Evolutionary conservation across 768 basidiomycete species (phyloP), one percentile per base, ranked within the genome.

Genomic region (Termitomyces sp.): DNA sequence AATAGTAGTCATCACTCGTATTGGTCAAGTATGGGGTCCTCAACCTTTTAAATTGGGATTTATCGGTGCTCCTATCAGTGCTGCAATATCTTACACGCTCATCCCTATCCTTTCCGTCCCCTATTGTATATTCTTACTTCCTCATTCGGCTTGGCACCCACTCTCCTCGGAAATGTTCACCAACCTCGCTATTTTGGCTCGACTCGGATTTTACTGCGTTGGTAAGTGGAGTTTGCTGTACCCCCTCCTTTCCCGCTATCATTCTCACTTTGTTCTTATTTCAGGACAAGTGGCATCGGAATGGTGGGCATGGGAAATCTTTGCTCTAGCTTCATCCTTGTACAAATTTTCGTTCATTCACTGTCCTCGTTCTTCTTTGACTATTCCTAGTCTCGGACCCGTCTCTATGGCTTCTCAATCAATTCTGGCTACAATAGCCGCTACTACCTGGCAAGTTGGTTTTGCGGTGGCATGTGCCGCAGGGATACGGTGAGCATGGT

Each of bases 51-150:
- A 28, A 18, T 74, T 97, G 1, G 94, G 94, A 1, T 98, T 92
- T 73, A 83, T 90, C 48, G 96, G 96, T 18, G 94, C 94, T 2
- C 95, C 95, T 0, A 76, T 98, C 12, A 87, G 94, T 0, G 92
- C 93, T 1, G 84, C 88, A 0, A 78, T 94, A 53, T 90, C 89
- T n/a, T 90, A 92, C 74, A 94, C 92, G 68, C 75, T 95, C n/a
- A 85, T 93, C 45, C 75, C 83, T 0, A 52, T 81, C 38, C 65
- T 79, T 46, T 88, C 83, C 2, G 72, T 89, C 48, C 50, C 79
- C 38, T 90, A 89, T 60, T 88, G 82, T 8, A 69, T 84, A 44
- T n/a, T 80, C 77, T 64, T 78, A 64, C 75, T 81, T 18, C 70
- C 89, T 74, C 59, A 74, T 16, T 87, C 83, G 0, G 93, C 93